Evolutionary conservation across 73 alveolate genomes (phyloP), one percentile per base, ranked within the genome.

Genomic region (Paramecium octaurelia): DNA sequence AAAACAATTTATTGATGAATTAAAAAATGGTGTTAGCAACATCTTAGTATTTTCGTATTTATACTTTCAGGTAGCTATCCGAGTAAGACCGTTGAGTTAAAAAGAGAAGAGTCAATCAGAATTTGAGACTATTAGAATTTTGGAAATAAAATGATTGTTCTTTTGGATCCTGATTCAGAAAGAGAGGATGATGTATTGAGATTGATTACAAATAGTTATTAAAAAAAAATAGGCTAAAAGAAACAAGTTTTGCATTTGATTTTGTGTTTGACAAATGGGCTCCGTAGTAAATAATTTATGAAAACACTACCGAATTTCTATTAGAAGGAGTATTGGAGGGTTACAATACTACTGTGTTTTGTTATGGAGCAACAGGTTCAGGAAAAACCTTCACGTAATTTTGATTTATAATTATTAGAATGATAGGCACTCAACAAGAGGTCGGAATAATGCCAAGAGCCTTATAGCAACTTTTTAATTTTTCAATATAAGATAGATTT

Each of bases 321-420:
- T 94, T 97, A 24, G 99, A 98, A 29, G 99, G 99, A 12, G 97
- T 97, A 1, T 92, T 97, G 1, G 96, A 97, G 71, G 99, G 99
- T 1, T 98, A 94, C 69, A 98, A 98, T 94, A 97, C 99, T n/a
- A 97, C 99, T 16, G 99, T 98, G 1, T 98, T 98, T 93, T 99
- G 99, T 6, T 98, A 97, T 95, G 99, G 99, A 16, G 99, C 99
- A 2, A 98, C 99, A 2, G 99, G 99, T 10, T 99, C 99, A 46
- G 99, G 99, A 46, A 98, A 98, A 95, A 97, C 99, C 11, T 97
- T 97, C 96, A 98, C 99, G 93, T 93, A 92, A 59, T 12, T 54
- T 14, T 12, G 68, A 50, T 50, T 10, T 60, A 60, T 29, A 60
- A 23, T 50, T 84, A 85, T 64, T 29, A 64, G 83, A 4, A 98